Percentiles rank a stretch among this genome's conserved stretches.
These are phyloP conservation scores for Lactarius deliciosus DNA, from an alignment of 768 basidiomycete genomes.

Conservation along the genomic window DNA sequence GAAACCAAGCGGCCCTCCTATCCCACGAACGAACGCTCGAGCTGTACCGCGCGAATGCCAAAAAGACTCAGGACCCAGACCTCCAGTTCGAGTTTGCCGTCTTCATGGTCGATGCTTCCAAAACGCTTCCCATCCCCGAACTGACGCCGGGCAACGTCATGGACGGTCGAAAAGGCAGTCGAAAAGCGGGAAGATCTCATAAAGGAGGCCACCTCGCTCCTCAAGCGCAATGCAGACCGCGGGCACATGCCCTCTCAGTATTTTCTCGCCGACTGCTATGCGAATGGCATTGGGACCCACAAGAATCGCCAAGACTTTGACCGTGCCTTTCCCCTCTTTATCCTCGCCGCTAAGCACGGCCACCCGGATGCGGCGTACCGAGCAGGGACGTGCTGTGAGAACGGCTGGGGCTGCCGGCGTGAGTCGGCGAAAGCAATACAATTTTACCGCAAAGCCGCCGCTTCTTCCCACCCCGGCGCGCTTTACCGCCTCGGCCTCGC, in stretches of 20 bases:
- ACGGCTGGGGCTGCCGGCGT: constrained; percentile 95
- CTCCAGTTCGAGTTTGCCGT: constrained; percentile 98
- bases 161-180: constrained; percentile 75
- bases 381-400: constrained; percentile 96
- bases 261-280: constrained; percentile 97
- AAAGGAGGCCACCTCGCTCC: constrained; percentile 80
- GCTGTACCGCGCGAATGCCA: constrained; percentile 95
- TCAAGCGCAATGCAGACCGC: constrained; percentile 90
- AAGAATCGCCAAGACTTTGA: constrained; percentile 95
- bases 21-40: constrained; percentile 96
- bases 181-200: constrained; percentile 87
- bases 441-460: constrained; percentile 92
- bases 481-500: constrained; percentile 97
- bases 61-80: constrained; percentile 97
- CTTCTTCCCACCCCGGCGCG: constrained; percentile 87
- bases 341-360: constrained; percentile 94
- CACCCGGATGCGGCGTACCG: constrained; percentile 95
- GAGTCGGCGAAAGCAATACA: constrained; percentile 90
- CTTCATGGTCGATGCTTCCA: constrained; percentile 98
- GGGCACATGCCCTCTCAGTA: constrained; percentile 95
- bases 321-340: constrained; percentile 92
- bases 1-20: constrained; percentile 88
- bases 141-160: constrained; percentile 71
- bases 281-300: constrained; percentile 94
- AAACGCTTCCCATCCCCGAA: constrained; percentile 76